Base-by-base conservation (phyloP, 2,329 filamentous ascomycete genomes). In the Talaromyces sp. region DNA sequence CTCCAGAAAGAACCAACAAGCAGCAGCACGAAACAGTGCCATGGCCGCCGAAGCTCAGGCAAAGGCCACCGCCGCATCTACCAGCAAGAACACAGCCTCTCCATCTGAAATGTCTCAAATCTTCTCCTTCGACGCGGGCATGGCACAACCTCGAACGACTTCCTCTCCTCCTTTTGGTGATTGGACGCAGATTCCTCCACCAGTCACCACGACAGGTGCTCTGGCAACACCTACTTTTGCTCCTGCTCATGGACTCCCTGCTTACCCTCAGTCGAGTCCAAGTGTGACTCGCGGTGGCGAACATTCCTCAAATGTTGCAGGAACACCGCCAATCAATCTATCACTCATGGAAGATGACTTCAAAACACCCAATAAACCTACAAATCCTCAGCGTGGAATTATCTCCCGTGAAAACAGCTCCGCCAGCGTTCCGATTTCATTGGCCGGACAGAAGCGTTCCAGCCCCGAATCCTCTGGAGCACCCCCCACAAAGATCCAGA, bases 1-100 rank as follows among this genome's bases (percentile, higher is more conserved):
- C 33, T 85, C 90, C n/a, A 88, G 92, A 47, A 93, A 95, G 75
- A 88, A 88, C 41, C 66, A 67, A 24, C 62, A 65, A 50, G 62
- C 62, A 2, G 60, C 60, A 14, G 64, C 61, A 60, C 60, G 60
- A 39, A 66, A 66, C 39, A 57, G 57, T 49, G 64, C 64, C 10
- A 60, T 58, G 52, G 60, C 64, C 35, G 59, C 60, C n/a, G 80
- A 89, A 56, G 76, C 78, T 66, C 74, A 73, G 45, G 73, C 74
- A 50, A 69, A 74, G 11, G 71, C 73, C 4, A 69, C 69, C 39
- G 69, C 71, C 19, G 70, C 76, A 41, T 61, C 63, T 39, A 63
- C 60, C 10, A 66, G 60, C 45, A 60, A 39, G 70, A 76, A 78
- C 56, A 78, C 74, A 45, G 76, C 70, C 60, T 77, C 76, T 13